Evolutionary conservation across 2,329 filamentous ascomycete species (phyloP).

Genomic region (Epichloe sp.): DNA sequence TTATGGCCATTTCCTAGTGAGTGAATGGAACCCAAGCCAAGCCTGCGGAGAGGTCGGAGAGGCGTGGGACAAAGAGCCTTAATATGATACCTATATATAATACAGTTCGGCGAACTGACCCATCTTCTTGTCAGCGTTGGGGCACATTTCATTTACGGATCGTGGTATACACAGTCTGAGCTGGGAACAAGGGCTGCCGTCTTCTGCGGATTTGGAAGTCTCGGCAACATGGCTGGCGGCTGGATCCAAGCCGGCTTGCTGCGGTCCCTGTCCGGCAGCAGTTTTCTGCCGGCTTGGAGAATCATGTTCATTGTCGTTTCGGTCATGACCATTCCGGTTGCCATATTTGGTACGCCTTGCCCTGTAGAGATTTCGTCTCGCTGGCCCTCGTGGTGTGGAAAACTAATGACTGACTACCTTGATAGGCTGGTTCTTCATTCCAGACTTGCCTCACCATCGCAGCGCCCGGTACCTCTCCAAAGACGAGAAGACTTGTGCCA

Average conservation of each 20-base stretch:
- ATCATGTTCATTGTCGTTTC: constrained; percentile 30
- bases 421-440: constrained; percentile 30
- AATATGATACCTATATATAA: too few relatives aligned
- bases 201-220: constrained; percentile 28
- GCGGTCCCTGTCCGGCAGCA: constrained; percentile 18
- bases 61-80: too few relatives aligned
- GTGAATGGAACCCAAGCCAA: constrained; percentile 2
- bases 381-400: too few relatives aligned
- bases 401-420: not conserved
- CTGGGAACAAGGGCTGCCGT: constrained; percentile 26
- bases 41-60: too few relatives aligned
- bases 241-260: constrained; percentile 31
- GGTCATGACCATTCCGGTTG: constrained; percentile 23
- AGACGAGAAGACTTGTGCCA: constrained; percentile 23
- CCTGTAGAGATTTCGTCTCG: not conserved
- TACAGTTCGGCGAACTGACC: not conserved
- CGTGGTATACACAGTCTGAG: constrained; percentile 30
- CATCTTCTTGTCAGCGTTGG: constrained; percentile 18
- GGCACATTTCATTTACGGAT: constrained; percentile 30
- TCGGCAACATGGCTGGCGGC: constrained; percentile 30
- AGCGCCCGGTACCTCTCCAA: constrained; percentile 26
- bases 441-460: constrained; percentile 26
- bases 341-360: constrained; percentile 20
- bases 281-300: constrained; percentile 26
- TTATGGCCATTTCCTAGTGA: constrained; percentile 29